Conservation (phyloP, 148 eudicot species). For the Diospyros lotus region DNA sequence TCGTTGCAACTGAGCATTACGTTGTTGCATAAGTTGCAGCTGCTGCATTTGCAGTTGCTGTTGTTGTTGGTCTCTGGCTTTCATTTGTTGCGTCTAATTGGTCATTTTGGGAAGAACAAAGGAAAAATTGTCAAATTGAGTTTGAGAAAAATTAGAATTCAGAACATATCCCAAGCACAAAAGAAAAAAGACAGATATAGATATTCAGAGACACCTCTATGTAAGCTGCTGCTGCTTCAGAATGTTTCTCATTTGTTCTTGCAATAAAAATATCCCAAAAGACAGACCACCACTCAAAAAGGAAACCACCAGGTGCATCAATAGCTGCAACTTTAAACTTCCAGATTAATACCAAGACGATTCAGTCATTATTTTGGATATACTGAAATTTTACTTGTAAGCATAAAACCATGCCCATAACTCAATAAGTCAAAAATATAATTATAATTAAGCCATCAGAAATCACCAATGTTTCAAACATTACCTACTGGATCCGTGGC, state of each 20-base stretch:
- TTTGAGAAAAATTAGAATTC: not conserved
- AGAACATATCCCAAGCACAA: not conserved
- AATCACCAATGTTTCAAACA: not conserved
- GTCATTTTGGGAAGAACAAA: slow-evolving; percentile 8
- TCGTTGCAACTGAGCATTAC: slow-evolving; percentile 87
- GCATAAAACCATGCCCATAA: not conserved
- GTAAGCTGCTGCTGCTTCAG: slow-evolving; percentile 93
- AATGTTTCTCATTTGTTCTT: slow-evolving; percentile 94
- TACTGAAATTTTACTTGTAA: not conserved
- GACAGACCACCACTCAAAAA: slow-evolving; percentile 99
- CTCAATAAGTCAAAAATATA: not conserved
- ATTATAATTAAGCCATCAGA: not conserved
- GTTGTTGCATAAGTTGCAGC: slow-evolving; percentile 89
- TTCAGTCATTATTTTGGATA: not conserved
- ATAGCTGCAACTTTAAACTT: slow-evolving; percentile 54
- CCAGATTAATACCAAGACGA: not conserved
- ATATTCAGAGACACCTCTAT: slow-evolving; percentile 63
- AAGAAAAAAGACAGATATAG: not conserved
- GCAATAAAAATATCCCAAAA: slow-evolving; percentile 99
- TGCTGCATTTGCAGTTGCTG: slow-evolving; percentile 78
- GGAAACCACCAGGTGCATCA: slow-evolving; percentile 99
- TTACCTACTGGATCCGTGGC: slow-evolving; percentile 99
- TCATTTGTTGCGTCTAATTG: slow-evolving; percentile 81
- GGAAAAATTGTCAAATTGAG: not conserved
- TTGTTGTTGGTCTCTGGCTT: slow-evolving; percentile 85